These are phyloP conservation scores for Tetrapyrgos nigripes DNA, from an alignment of 1,284 basidiomycete genomes.

Conservation along the genomic window DNA sequence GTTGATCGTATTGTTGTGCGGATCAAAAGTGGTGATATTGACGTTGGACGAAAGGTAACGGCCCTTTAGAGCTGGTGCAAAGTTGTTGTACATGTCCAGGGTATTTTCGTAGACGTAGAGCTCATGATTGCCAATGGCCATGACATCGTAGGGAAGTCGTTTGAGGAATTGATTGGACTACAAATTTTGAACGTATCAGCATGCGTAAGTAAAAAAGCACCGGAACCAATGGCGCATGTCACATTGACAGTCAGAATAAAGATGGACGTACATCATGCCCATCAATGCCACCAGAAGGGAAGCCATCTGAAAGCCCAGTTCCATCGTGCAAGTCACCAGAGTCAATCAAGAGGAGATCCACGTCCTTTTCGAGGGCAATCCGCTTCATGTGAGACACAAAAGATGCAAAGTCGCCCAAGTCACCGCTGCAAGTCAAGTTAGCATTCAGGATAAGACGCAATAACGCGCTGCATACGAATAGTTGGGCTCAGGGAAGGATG, in stretches of 20 bases:
- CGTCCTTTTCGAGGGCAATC: slow-evolving; percentile 67
- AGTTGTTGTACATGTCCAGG: slow-evolving; percentile 81
- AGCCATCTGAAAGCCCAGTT: slow-evolving; percentile 79
- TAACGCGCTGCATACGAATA: slow-evolving; percentile 53
- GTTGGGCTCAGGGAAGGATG: slow-evolving; percentile 75
- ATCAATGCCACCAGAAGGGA: slow-evolving; percentile 71
- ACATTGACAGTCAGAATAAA: neutral
- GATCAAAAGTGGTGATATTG: slow-evolving; percentile 76
- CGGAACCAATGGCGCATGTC: too few species aligned
- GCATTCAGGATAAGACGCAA: neutral
- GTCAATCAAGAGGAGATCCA: slow-evolving; percentile 75
- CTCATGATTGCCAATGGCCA: slow-evolving; percentile 92
- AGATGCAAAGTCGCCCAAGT: slow-evolving; percentile 82
- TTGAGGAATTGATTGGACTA: slow-evolving; percentile 77
- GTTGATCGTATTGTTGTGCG: slow-evolving; percentile 53
- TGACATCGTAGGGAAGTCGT: slow-evolving; percentile 81
- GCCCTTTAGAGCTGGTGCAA: slow-evolving; percentile 73
- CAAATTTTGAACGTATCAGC: slow-evolving; percentile 10
- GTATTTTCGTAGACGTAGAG: slow-evolving; percentile 82
- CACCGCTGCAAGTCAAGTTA: slow-evolving; percentile 53
- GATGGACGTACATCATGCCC: slow-evolving; percentile 63
- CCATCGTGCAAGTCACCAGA: slow-evolving; percentile 86
- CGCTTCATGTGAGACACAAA: slow-evolving; percentile 85
- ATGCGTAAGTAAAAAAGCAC: neutral
- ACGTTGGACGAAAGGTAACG: slow-evolving; percentile 86